phyloP scores from a whole-genome alignment of 148 eudicot species.

The Rhododendron henanense region DNA sequence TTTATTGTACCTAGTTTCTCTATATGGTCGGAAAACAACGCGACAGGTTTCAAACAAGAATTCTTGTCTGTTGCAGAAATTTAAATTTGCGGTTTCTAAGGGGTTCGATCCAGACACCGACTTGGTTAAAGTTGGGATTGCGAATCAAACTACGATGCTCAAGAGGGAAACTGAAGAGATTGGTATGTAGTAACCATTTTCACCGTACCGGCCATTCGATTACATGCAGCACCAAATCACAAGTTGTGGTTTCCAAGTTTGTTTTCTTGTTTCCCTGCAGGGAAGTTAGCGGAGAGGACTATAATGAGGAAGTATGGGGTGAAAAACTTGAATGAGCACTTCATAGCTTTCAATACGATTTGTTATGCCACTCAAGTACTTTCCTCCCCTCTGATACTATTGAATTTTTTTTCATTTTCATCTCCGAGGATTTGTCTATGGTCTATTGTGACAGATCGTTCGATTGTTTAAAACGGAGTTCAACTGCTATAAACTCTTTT shows the following conservation, averaged over 20 bases:
- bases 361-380: conserved; percentile 95
- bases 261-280: conserved; percentile 31
- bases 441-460: too few species aligned
- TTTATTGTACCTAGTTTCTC: background rate
- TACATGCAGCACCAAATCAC: background rate
- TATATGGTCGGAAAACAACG: background rate
- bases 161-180: conserved; percentile 99
- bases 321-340: conserved; percentile 69
- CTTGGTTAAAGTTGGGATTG: conserved; percentile 80
- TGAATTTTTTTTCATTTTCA: background rate
- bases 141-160: conserved; percentile 99
- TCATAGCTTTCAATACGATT: conserved; percentile 86
- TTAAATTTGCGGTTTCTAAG: conserved; percentile 69
- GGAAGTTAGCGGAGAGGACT: conserved; percentile 77
- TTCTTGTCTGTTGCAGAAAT: conserved; percentile 53
- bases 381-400: conserved; percentile 1
- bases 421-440: background rate
- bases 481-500: too few species aligned
- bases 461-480: background rate
- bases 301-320: conserved; percentile 88
- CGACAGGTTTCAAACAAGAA: background rate
- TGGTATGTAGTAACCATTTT: conserved; percentile 55
- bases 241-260: background rate
- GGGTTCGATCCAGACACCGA: conserved; percentile 97
- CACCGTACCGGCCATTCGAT: background rate